phyloP scores from a whole-genome alignment of 306 rosid species.

The Vigna hirtella region DNA sequence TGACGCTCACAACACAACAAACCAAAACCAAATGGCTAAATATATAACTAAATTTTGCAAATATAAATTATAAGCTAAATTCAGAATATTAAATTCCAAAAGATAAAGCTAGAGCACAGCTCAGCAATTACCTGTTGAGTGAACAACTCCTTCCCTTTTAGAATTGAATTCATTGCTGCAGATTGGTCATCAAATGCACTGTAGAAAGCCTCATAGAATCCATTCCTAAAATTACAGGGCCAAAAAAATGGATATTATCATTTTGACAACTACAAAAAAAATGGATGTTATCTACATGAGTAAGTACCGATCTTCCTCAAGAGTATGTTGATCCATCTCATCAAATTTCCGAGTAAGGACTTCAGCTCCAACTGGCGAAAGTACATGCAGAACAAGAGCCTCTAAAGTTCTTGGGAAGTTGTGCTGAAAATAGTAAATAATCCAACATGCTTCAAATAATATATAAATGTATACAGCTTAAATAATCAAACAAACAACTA shows the following conservation, averaged over 20 bases:
- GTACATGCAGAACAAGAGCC: slow-evolving; percentile 86
- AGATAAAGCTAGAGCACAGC: slow-evolving; percentile 49
- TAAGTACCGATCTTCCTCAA: slow-evolving; percentile 75
- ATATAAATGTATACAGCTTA: background rate
- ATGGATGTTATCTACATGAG: slow-evolving; percentile 31
- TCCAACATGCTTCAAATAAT: slow-evolving; percentile 37
- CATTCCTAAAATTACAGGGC: slow-evolving; percentile 57
- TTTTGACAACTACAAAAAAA: slow-evolving; percentile 39
- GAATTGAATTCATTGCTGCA: slow-evolving; percentile 85
- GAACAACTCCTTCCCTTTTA: slow-evolving; percentile 85
- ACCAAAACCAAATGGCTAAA: slow-evolving; percentile 17
- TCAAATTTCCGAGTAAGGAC: slow-evolving; percentile 91
- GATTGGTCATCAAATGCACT: slow-evolving; percentile 86
- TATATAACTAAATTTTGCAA: background rate
- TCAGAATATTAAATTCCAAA: slow-evolving; percentile 37
- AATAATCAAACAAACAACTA: slow-evolving; percentile 33
- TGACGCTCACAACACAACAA: background rate
- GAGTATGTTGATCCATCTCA: slow-evolving; percentile 74
- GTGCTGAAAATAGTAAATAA: slow-evolving; percentile 56
- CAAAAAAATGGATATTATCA: slow-evolving; percentile 41
- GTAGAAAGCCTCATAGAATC: slow-evolving; percentile 78
- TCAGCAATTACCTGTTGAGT: slow-evolving; percentile 69
- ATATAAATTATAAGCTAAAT: slow-evolving; percentile 20
- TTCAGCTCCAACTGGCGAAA: slow-evolving; percentile 90
- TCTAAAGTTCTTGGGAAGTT: slow-evolving; percentile 92